Evolutionary conservation across 148 eudicot species (phyloP).

Genomic region (Chenopodium album): DNA sequence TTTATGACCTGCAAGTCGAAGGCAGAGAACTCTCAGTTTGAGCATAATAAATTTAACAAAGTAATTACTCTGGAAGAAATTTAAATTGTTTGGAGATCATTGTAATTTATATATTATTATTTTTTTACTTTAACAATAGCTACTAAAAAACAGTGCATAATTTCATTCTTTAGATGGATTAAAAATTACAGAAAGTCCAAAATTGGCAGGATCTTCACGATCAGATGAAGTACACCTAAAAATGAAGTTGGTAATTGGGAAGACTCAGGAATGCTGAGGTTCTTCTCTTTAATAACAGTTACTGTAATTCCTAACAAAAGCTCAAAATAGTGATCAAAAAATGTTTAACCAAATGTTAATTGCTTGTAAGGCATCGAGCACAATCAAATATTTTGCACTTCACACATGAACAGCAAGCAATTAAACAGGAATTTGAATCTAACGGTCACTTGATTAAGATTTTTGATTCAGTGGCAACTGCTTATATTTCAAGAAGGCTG

Average conservation of each 20-base stretch:
- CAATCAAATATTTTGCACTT: neutral
- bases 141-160: neutral
- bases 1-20: slow-evolving; percentile 67
- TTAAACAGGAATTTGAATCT: neutral
- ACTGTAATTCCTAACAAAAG: neutral
- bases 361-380: neutral
- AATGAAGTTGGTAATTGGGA: neutral
- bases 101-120: neutral
- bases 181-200: neutral
- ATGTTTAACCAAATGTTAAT: neutral
- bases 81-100: neutral
- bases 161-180: neutral
- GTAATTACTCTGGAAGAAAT: neutral
- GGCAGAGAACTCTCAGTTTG: slow-evolving; percentile 1
- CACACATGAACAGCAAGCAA: neutral
- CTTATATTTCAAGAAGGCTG: neutral
- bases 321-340: neutral
- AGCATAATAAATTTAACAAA: neutral
- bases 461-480: neutral
- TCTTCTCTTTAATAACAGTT: neutral
- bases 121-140: neutral
- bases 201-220: neutral
- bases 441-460: neutral
- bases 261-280: neutral
- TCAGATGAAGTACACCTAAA: neutral